Evolutionary conservation across 345 rosid species (phyloP), one percentile per base, ranked within the genome.

Genomic region (Adansonia digitata): DNA sequence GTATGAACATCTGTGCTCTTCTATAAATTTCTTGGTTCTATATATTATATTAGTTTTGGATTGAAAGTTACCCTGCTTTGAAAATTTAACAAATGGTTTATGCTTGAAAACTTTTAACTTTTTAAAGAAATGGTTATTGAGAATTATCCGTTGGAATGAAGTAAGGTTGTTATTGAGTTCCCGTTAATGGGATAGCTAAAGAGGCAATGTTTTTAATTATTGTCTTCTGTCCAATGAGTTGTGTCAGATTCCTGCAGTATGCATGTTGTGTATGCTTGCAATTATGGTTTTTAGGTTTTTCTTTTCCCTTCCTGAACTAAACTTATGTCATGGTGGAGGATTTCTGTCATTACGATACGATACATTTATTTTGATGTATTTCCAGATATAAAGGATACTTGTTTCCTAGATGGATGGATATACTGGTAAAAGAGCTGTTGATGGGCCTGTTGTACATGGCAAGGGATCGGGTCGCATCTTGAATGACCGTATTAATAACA

Each of bases 381-480:
- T 76, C 53, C 87, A 89, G 96, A 77, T 74, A 67, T 79, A 46
- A 64, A 48, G 52, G 59, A 34, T 69, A 34, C 52, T 17, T 71
- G 61, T 72, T 68, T 55, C 68, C 45, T 77, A 79, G 73, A 95
- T 95, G 99, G 98, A 90, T 82, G 87, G 85, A 55, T 86, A 83
- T 82, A 83, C 94, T 8, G 85, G 94, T 73, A 90, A 91, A 83
- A 84, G 87, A 82, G 82, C 84, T 78, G 72, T 77, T 26, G 77
- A 90, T 53, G 81, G 84, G 69, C 75, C 80, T 77, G 79, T 81
- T 59, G 82, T 83, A 66, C 74, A 88, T 5, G 81, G 80, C 65
- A 94, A 89, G 80, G 84, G 90, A 10, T 76, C 82, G 64, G 81
- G 88, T 80, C 84, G 84, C 80, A 82, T 81, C 74, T 74, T 89